Evolutionary conservation across 768 basidiomycete species (phyloP).

Genomic region (Roridomyces roridus): DNA sequence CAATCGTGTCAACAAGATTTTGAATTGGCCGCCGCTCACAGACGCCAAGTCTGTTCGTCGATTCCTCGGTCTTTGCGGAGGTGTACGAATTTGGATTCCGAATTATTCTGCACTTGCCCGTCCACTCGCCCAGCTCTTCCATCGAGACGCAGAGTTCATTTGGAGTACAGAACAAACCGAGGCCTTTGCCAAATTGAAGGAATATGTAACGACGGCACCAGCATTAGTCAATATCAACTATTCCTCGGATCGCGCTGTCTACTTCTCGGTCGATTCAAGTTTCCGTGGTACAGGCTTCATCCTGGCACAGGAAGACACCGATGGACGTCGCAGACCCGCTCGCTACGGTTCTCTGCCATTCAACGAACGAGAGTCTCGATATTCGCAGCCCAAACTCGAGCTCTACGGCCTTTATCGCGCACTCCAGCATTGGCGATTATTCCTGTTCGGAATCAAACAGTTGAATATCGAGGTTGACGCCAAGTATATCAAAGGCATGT

Average conservation of each 20-base stretch:
- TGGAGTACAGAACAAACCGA: slow-evolving; percentile 32
- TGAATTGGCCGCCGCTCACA: slow-evolving; percentile 31
- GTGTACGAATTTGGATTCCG: slow-evolving; percentile 1
- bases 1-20: slow-evolving; percentile 21
- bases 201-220: slow-evolving; percentile 27
- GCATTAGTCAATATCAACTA: slow-evolving; percentile 33
- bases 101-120: slow-evolving; percentile 13
- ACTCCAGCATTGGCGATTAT: slow-evolving; percentile 29
- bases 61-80: slow-evolving; percentile 34
- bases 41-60: slow-evolving; percentile 28
- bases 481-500: slow-evolving; percentile 39
- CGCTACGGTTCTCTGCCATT: slow-evolving; percentile 41
- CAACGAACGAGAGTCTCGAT: slow-evolving; percentile 36
- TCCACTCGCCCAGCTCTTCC: slow-evolving; percentile 28
- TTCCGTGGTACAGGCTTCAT: not conserved
- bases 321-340: no score
- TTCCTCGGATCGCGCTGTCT: not conserved
- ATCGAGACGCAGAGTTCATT: slow-evolving; percentile 32
- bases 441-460: slow-evolving; percentile 32
- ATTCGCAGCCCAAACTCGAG: slow-evolving; percentile 43
- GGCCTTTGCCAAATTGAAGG: slow-evolving; percentile 32
- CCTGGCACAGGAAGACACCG: slow-evolving; percentile 17
- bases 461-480: slow-evolving; percentile 40
- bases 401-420: slow-evolving; percentile 36
- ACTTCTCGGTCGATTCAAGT: not conserved